Evolutionary conservation across 2,329 filamentous ascomycete genomes (phyloP), one percentile per base, ranked within the genome.

Genomic region (Monosporascus sp.): DNA sequence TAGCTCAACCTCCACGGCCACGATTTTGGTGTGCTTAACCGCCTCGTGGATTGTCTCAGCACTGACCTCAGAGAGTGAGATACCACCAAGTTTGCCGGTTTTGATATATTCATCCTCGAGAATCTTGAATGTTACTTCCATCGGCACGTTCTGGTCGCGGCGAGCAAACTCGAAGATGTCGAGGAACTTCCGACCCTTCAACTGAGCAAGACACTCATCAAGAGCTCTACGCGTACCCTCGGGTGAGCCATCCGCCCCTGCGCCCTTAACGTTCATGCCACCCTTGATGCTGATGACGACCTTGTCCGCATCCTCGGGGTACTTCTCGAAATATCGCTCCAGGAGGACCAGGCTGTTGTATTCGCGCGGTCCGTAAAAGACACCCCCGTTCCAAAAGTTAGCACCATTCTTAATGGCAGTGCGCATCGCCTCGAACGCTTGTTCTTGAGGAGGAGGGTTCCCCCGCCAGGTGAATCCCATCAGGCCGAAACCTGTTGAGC

Each of bases 211-310:
- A 59, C 72, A 77, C 45, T 76, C 73, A 38, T 84, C 79, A 36
- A 85, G 69, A 24, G 73, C 76, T 14, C 71, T 70, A 20, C 77
- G 76, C 8, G 82, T 73, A 36, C 73, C 72, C 50, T 75, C 73
- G 24, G 76, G 76, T 5, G 74, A 77, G 17, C 76, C 74, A 57
- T 82, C 76, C 0, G 76, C 67, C 0, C 57, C 59, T 0, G 59
- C 46, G 31, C 71, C 64, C 4, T 60, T 57, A 1, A 61, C 46
- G 48, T 72, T 61, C 17, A 74, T 22, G 1, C 74, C 80, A 19
- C 82, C 81, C 64, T 85, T 85, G 64, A 84, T 72, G 58, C 72
- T 77, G 36, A 85, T 69, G 16, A 83, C 69, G 3, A 84, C 74
- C 62, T 81, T 79, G 46, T 73, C 69, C 8, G 78, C 77, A 58